Base-by-base conservation (phyloP, 2,329 filamentous ascomycete genomes). In the Aspergillus vadensis region DNA sequence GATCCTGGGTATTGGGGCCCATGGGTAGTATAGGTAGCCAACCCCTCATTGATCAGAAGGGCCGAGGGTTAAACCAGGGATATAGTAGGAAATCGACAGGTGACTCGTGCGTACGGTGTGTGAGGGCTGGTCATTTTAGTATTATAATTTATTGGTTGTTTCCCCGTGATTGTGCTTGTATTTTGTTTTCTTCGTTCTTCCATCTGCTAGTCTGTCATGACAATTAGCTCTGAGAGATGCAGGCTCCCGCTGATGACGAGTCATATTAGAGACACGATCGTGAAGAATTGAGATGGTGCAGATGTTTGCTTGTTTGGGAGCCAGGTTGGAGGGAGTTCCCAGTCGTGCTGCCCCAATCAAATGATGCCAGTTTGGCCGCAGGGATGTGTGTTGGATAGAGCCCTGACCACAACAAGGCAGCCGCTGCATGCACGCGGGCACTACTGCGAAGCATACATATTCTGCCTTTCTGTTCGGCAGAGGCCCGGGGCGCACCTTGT, bases 401-500 rank as follows among this genome's bases (percentile, higher is more conserved):
- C n/a, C 47, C 25, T n/a, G 57, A 38, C 41, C 51, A 51, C 43
- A 43, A 19, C 52, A 47, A 55, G 48, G 48, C 39, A 58, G 59
- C 61, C 49, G 59, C 61, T 65, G 63, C 63, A 65, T 62, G 61
- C 55, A 57, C 49, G 55, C 63, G 63, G 63, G 63, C 59, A 53
- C 63, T 65, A 65, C 61, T 65, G 63, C 63, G 63, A 51, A 62
- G 59, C 50, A 59, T 58, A 58, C 59, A 56, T 58, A 39, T 49
- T 25, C 36, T 54, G 55, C 55, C 55, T 41, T 55, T 14, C 52
- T 44, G 53, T 32, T 41, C 38, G 52, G 52, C 52, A 39, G 38
- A 55, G 38, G 52, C 38, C 52, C 25, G 21, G 52, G 23, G 38
- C 32, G 27, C 12, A 30, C 52, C 21, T 27, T 48, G 47, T 55